Conservation (phyloP, 139 green algal genomes). For the Chlorella sp. region DNA sequence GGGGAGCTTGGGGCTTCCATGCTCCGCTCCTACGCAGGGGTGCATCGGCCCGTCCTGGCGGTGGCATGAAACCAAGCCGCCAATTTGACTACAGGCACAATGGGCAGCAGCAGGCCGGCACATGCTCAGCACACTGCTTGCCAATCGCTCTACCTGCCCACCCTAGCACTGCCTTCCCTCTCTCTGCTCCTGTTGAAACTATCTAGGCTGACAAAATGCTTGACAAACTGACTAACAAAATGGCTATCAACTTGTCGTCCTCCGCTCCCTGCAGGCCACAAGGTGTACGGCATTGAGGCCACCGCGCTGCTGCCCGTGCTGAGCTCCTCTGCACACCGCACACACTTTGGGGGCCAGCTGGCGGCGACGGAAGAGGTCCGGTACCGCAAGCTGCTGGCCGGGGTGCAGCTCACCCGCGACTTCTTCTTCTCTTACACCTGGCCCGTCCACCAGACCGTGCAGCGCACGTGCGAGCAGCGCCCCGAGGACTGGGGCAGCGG, state of each 20-base stretch:
- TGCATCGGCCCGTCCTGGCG: not conserved
- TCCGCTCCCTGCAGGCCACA: slow-evolving; percentile 78
- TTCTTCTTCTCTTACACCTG: slow-evolving; percentile 97
- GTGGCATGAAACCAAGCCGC: not conserved
- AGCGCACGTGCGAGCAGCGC: slow-evolving; percentile 65
- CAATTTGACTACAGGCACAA: no score
- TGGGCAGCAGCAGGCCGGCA: no score
- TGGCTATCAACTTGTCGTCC: no score
- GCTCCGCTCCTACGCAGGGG: no score
- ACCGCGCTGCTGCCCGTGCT: slow-evolving; percentile 81
- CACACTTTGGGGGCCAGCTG: slow-evolving; percentile 19
- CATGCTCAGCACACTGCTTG: not conserved
- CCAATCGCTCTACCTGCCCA: not conserved
- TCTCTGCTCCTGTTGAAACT: no score
- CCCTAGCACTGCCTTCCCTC: not conserved
- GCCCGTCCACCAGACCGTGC: slow-evolving; percentile 76
- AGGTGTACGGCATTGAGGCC: slow-evolving; percentile 85
- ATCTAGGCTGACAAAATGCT: no score
- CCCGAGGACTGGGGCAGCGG: slow-evolving; percentile 24
- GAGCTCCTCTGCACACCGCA: slow-evolving; percentile 56
- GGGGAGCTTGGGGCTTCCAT: no score
- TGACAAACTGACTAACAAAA: no score
- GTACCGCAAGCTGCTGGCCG: slow-evolving; percentile 80
- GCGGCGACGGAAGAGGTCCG: slow-evolving; percentile 43
- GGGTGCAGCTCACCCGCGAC: slow-evolving; percentile 89